Percentiles rank a stretch among this genome's conserved stretches.
phyloP scores from a whole-genome alignment of 2,329 filamentous ascomycete genomes.

The Fusarium napiforme region DNA sequence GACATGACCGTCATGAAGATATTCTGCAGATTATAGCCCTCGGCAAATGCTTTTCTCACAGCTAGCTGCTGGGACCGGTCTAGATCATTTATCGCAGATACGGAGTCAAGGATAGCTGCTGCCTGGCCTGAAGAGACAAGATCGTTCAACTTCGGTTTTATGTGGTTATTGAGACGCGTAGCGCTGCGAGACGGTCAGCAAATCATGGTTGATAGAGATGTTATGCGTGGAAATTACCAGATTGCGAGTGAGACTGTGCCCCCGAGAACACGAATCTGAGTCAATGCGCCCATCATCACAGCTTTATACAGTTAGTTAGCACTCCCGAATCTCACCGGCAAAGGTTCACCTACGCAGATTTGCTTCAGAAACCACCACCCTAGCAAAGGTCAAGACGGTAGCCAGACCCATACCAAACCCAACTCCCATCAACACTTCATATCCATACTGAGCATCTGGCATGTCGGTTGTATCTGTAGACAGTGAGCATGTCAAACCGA shows the following conservation, averaged over 20 bases:
- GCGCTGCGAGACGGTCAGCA: not conserved
- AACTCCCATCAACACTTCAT: slow-evolving; percentile 3
- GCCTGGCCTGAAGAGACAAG: not conserved
- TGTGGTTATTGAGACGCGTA: not conserved
- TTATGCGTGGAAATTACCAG: not conserved
- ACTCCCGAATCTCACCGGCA: fast-evolving
- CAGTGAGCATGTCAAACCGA: not conserved
- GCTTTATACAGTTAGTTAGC: not conserved
- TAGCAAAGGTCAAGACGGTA: not conserved
- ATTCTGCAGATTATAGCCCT: slow-evolving; percentile 2
- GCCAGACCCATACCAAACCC: not conserved
- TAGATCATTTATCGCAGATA: not conserved
- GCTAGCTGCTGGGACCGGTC: not conserved
- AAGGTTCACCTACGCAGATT: not conserved
- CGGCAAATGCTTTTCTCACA: not conserved
- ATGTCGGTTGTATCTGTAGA: not conserved
- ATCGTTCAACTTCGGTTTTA: not conserved
- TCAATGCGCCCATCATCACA: slow-evolving; percentile 12
- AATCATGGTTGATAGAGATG: fast-evolving
- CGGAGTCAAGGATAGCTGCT: not conserved
- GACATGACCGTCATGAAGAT: slow-evolving; percentile 6
- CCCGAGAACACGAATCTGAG: not conserved
- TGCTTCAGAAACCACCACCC: not conserved
- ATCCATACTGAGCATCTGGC: slow-evolving; percentile 2
- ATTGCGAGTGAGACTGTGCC: slow-evolving; percentile 10